Percentiles rank a stretch among this genome's conserved stretches.
Evolutionary conservation across 139 green algal species (phyloP).

Genomic region (Micromonas commoda): DNA sequence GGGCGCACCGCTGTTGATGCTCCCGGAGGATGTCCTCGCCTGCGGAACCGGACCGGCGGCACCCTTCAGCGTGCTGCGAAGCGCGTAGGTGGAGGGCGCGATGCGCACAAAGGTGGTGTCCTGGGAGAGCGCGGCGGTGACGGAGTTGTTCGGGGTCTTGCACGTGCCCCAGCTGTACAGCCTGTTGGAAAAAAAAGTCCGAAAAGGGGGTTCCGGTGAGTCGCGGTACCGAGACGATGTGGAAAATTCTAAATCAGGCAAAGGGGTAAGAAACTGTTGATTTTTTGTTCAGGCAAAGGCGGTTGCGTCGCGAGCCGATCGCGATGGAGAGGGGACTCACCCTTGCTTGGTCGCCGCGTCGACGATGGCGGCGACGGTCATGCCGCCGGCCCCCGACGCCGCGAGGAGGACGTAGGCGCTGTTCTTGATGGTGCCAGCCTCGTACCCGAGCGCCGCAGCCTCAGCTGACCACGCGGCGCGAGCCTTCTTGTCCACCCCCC

Average conservation of each 20-base stretch:
- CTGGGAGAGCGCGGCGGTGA: slow-evolving; percentile 16
- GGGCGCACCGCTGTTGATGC: background rate
- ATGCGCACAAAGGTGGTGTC: slow-evolving; percentile 12
- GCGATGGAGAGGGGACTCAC: background rate
- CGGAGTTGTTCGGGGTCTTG: slow-evolving; percentile 24
- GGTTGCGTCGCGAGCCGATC: background rate
- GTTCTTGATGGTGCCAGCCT: slow-evolving; percentile 18
- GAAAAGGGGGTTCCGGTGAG: background rate
- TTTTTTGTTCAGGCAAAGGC: no score
- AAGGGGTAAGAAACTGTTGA: slow-evolving; percentile 1
- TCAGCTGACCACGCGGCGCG: background rate
- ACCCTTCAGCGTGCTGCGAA: background rate
- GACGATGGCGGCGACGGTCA: slow-evolving; percentile 21
- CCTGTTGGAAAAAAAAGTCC: background rate
- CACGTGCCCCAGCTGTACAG: slow-evolving; percentile 23
- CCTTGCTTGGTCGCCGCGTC: background rate
- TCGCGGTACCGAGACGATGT: background rate
- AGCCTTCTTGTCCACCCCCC: background rate
- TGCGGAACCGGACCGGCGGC: background rate
- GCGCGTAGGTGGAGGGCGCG: slow-evolving; percentile 10
- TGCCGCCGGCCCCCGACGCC: background rate
- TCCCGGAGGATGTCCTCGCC: background rate
- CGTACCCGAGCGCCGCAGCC: slow-evolving; percentile 4
- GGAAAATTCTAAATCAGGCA: background rate
- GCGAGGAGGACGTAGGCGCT: slow-evolving; percentile 17